Evolutionary conservation across 805 yeast genomes (phyloP).

Genomic region (Ogataea saltuana): DNA sequence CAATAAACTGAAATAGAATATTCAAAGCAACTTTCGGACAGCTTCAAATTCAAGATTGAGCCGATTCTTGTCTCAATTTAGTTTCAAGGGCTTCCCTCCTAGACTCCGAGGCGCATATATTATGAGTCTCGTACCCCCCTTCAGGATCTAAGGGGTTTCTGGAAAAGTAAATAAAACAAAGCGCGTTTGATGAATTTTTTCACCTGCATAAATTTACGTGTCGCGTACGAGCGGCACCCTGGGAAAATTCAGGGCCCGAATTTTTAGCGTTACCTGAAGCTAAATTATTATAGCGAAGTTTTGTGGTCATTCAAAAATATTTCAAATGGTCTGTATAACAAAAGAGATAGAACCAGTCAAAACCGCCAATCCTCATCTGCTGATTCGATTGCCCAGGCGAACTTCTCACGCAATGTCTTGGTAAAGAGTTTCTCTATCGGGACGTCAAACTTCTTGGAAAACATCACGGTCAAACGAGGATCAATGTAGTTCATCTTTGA

Average conservation of each 20-base stretch:
- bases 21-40: neutral
- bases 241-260: neutral
- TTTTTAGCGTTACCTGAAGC: neutral
- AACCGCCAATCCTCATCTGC: constrained; percentile 88
- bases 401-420: constrained; percentile 87
- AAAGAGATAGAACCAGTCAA: constrained; percentile 32
- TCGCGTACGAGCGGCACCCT: neutral
- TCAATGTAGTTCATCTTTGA: constrained; percentile 94
- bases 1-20: too few relatives aligned
- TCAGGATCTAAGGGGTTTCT: constrained; percentile 1
- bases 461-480: constrained; percentile 87
- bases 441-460: constrained; percentile 79
- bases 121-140: constrained; percentile 1
- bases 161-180: constrained; percentile 4
- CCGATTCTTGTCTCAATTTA: too few relatives aligned
- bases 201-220: neutral
- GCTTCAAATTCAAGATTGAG: neutral
- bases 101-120: too few relatives aligned
- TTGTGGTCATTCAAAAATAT: neutral
- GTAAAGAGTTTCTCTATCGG: constrained; percentile 93
- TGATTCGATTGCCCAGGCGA: constrained; percentile 93
- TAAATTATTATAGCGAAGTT: neutral
- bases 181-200: constrained; percentile 2
- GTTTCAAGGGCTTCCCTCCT: too few relatives aligned
- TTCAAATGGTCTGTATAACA: constrained; percentile 1